Conservation (phyloP, 1,139 yeast species). For the Pichia sp. region DNA sequence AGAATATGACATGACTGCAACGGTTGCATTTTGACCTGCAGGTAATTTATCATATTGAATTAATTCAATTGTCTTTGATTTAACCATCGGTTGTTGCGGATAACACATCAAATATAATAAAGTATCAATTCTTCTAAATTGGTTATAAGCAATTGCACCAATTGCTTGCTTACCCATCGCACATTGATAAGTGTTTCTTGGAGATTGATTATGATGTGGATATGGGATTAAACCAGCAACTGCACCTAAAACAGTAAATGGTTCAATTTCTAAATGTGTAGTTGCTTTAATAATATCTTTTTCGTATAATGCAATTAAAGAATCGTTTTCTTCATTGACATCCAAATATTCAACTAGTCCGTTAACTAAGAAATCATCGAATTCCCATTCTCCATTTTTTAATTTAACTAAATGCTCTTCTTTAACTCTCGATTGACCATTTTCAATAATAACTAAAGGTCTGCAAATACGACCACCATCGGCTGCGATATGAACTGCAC, state of each 20-base stretch:
- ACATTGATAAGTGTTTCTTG: slow-evolving; percentile 97
- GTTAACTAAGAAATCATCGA: slow-evolving; percentile 78
- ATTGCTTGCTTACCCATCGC: slow-evolving; percentile 99
- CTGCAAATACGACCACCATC: slow-evolving; percentile 99
- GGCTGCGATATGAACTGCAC: slow-evolving; percentile 94
- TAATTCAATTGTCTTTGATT: slow-evolving; percentile 91
- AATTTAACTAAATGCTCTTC: slow-evolving; percentile 62
- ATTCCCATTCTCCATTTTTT: slow-evolving; percentile 64
- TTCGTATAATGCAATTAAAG: slow-evolving; percentile 88
- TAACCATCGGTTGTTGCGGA: slow-evolving; percentile 99
- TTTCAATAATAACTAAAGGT: slow-evolving; percentile 81
- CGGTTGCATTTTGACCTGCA: slow-evolving; percentile 98
- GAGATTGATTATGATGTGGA: slow-evolving; percentile 98
- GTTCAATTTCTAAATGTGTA: slow-evolving; percentile 94
- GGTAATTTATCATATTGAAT: slow-evolving; percentile 95
- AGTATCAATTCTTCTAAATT: slow-evolving; percentile 92
- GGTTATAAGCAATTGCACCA: slow-evolving; percentile 97
- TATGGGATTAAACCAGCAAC: slow-evolving; percentile 99
- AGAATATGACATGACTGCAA: slow-evolving; percentile 97
- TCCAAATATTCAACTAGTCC: slow-evolving; percentile 95
- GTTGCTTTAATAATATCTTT: slow-evolving; percentile 47
- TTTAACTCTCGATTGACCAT: slow-evolving; percentile 63
- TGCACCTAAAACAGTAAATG: slow-evolving; percentile 93
- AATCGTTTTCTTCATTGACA: slow-evolving; percentile 96
- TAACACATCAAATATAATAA: slow-evolving; percentile 90